Evolutionary conservation across 805 yeast species (phyloP).

Genomic region (Wickerhamiella parazyma): DNA sequence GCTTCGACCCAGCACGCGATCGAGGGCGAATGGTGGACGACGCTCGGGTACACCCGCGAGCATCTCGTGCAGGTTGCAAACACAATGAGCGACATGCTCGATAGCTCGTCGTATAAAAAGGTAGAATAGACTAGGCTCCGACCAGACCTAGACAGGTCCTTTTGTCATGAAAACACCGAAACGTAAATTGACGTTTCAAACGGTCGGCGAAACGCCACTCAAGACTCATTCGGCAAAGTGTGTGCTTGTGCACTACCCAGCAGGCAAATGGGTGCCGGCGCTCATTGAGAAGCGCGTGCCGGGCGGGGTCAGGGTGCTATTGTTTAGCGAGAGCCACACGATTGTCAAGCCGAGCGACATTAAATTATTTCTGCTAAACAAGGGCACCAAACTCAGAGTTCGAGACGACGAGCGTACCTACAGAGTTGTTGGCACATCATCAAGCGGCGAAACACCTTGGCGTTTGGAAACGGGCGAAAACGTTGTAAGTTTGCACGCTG

Average conservation of each 20-base stretch:
- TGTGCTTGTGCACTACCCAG: neutral
- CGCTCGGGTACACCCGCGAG: constrained; percentile 8
- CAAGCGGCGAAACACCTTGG: neutral
- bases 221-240: neutral
- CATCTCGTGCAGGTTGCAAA: constrained; percentile 14
- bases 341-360: neutral
- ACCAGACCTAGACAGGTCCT: too few relatives aligned
- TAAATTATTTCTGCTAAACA: neutral
- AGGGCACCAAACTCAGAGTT: neutral
- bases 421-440: neutral
- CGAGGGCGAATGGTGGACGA: constrained; percentile 15
- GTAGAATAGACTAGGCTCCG: neutral
- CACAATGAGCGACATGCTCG: constrained; percentile 19
- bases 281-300: neutral
- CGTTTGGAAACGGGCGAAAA: constrained; percentile 3
- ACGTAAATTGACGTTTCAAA: constrained; percentile 3
- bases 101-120: neutral
- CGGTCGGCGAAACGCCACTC: constrained; percentile 1
- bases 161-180: neutral
- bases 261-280: constrained; percentile 4
- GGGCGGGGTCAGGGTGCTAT: neutral
- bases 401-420: constrained; percentile 2
- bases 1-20: constrained; percentile 20
- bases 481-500: neutral
- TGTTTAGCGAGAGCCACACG: neutral